These are phyloP conservation scores for Penicillium coffeae DNA, from an alignment of 495 filamentous ascomycete species.

Conservation along the genomic window DNA sequence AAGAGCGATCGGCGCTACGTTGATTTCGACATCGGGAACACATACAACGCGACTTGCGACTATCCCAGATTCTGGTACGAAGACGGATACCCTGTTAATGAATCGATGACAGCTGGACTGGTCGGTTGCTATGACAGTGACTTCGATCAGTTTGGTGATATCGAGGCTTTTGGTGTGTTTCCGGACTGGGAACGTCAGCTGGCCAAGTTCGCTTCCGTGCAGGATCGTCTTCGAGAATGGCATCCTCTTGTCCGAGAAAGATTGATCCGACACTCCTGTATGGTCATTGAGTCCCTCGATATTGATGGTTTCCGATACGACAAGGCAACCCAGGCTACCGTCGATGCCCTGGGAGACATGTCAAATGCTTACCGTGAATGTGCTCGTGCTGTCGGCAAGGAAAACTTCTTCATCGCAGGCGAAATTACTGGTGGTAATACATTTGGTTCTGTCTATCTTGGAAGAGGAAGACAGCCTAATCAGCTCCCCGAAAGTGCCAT, in stretches of 20 bases:
- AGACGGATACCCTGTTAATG: constrained; percentile 51
- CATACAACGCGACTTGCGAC: constrained; percentile 53
- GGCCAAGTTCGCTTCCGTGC: constrained; percentile 70
- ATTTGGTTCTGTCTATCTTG: constrained; percentile 62
- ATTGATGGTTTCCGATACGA: constrained; percentile 68
- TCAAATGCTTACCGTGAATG: constrained; percentile 51
- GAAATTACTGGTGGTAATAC: constrained; percentile 64
- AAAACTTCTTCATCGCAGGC: constrained; percentile 63
- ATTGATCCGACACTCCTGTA: constrained; percentile 62
- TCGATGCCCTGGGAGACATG: constrained; percentile 59
- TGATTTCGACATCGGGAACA: constrained; percentile 59
- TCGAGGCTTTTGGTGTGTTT: constrained; percentile 63
- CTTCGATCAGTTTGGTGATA: constrained; percentile 67
- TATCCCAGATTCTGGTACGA: constrained; percentile 68
- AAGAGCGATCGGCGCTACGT: constrained; percentile 54
- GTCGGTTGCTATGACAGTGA: constrained; percentile 66
- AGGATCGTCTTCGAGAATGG: constrained; percentile 74
- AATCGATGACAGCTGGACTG: constrained; percentile 37
- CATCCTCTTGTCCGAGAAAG: constrained; percentile 52
- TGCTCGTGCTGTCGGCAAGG: constrained; percentile 50
- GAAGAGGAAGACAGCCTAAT: constrained; percentile 56
- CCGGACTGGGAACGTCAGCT: constrained; percentile 66
- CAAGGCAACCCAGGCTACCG: constrained; percentile 61
- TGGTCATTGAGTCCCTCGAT: constrained; percentile 57
- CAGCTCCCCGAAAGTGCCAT: constrained; percentile 37